A percentile compares a stretch with the other conserved stretches of the same genome.
phyloP scores from a whole-genome alignment of 345 rosid genomes.

The Lepidium aucheri region DNA sequence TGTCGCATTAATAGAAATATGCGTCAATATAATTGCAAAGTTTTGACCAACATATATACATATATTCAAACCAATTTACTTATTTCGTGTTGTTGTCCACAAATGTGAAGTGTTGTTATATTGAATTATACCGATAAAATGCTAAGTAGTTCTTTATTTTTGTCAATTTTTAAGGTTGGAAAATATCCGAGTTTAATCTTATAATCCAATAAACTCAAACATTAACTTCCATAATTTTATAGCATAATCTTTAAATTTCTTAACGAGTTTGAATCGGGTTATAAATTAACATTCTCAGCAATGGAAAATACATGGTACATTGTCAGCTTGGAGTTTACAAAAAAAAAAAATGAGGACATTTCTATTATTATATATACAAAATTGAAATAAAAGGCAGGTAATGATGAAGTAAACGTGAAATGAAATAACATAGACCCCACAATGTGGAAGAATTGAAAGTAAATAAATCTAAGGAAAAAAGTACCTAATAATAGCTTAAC shows the following conservation, averaged over 20 bases:
- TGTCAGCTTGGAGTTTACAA: background rate
- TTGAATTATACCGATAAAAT: background rate
- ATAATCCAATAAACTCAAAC: background rate
- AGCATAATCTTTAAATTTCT: background rate
- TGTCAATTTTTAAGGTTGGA: too few species aligned
- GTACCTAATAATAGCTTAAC: constrained; percentile 31
- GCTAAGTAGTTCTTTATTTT: background rate
- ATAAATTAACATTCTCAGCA: too few species aligned
- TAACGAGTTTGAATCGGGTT: too few species aligned
- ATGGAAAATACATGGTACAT: background rate
- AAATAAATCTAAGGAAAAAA: constrained; percentile 20
- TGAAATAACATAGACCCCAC: constrained; percentile 33
- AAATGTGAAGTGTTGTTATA: background rate
- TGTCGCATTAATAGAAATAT: background rate
- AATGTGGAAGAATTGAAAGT: constrained; percentile 19
- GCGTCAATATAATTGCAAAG: background rate
- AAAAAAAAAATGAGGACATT: background rate
- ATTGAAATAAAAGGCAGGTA: background rate
- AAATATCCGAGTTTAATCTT: too few species aligned
- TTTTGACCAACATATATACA: too few species aligned
- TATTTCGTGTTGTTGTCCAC: background rate
- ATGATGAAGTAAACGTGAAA: constrained; percentile 10
- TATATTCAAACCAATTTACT: too few species aligned
- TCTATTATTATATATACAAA: background rate
- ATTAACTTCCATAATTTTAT: too few species aligned